Base-by-base conservation (phyloP, 805 yeast genomes). In the Huiozyma naganishii region DNA sequence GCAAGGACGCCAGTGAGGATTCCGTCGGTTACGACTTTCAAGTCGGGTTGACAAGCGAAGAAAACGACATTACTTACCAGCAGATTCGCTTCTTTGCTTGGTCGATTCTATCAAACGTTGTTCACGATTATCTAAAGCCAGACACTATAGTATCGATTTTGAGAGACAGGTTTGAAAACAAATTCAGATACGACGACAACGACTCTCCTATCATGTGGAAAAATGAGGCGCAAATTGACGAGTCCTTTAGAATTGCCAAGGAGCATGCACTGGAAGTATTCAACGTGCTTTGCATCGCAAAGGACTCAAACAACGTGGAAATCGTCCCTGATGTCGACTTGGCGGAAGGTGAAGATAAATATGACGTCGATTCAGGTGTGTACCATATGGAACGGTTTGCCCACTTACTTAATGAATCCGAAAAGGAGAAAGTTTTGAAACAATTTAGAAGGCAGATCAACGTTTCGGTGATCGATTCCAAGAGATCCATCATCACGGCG, bases 121-220 rank as follows among this genome's bases (percentile, higher is more conserved):
- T 83, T 38, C 80, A 73, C 51, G 83, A 81, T 44, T 72, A 74
- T 50, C 62, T 84, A 40, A 72, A 77, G 29, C 82, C 77, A 46
- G 95, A 84, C 42, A 76, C 73, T 17, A 74, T 84, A 6, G 68
- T 81, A 1, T 67, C 71, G 42, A 71, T 86, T 27, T 63, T 90
- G 57, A 79, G 85, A 57, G 94, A 85, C 47, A 68, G 76, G 46
- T 90, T 92, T 65, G 97, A 90, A 53, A 85, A 79, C 45, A 68
- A 64, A 37, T 90, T 92, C 67, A 72, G 90, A 52, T 92, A 83
- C 59, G 96, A 88, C 59, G 79, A 74, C 32, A 73, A 80, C 47
- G 94, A 89, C 3, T 63, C 86, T 29, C 98, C 98, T 10, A 73
- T 78, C 34, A 69, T 89, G 30, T 90, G 95, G 84, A 78, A 76